These are phyloP conservation scores for Schizosaccharomyces japonicus DNA, from an alignment of 805 yeast species.

Conservation along the genomic window DNA sequence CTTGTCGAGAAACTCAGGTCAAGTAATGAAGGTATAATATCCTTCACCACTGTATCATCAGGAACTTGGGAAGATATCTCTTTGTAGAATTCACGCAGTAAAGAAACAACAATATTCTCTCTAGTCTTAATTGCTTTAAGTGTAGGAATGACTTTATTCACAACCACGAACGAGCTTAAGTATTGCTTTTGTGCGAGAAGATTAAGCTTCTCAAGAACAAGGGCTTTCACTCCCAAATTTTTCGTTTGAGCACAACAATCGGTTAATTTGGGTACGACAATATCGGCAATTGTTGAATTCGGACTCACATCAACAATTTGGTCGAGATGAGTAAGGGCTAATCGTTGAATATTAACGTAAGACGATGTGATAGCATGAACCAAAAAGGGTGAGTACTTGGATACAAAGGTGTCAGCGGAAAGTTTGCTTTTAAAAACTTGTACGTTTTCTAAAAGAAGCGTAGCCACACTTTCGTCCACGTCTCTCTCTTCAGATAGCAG, in stretches of 20 bases:
- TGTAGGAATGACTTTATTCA: conserved; percentile 63
- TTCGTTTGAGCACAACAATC: neutral
- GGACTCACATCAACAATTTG: neutral
- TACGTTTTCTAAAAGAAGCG: neutral
- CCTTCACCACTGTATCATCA: conserved; percentile 29
- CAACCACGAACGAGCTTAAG: conserved; percentile 24
- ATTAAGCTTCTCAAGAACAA: conserved; percentile 22
- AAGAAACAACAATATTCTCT: conserved; percentile 37
- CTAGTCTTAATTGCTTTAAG: conserved; percentile 53
- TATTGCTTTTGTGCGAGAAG: neutral
- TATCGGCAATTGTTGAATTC: neutral
- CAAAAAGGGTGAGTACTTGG: neutral
- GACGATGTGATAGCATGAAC: neutral
- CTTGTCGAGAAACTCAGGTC: conserved; percentile 25
- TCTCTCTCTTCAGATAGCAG: conserved; percentile 36
- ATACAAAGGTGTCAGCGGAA: neutral
- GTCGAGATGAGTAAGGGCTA: neutral
- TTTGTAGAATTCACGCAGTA: conserved; percentile 24
- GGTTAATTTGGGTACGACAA: neutral
- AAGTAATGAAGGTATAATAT: conserved; percentile 31
- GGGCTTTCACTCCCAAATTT: conserved; percentile 24
- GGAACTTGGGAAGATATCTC: conserved; percentile 19
- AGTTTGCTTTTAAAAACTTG: neutral
- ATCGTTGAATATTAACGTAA: neutral
- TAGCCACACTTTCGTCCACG: conserved; percentile 19